Conservation (phyloP, 768 basidiomycete genomes). For the Mrakia blollopis region DNA sequence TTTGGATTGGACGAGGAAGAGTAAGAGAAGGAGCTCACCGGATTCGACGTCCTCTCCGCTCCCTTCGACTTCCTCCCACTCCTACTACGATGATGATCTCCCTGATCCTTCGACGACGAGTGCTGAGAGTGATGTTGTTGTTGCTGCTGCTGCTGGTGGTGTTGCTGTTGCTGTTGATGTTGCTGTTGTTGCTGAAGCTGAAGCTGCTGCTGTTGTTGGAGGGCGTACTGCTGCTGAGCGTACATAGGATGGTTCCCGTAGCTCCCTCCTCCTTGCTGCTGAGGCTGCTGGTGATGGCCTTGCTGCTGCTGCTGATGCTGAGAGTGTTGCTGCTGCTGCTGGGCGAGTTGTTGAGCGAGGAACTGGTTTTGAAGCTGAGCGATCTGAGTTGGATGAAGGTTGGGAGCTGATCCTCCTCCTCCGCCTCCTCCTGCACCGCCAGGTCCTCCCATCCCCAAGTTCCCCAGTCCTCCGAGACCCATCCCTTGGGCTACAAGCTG, state of each 20-base stretch:
- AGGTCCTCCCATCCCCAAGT: background rate
- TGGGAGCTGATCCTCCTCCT: background rate
- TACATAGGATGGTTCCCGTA: constrained; percentile 29
- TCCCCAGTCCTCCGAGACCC: background rate
- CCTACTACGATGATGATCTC: constrained; percentile 8
- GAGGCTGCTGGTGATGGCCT: constrained; percentile 18
- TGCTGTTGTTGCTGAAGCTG: background rate
- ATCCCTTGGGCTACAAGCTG: background rate
- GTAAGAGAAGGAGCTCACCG: too few relatives aligned
- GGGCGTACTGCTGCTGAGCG: background rate
- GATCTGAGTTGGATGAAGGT: background rate
- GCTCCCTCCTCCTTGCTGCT: constrained; percentile 21
- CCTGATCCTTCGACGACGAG: too few relatives aligned
- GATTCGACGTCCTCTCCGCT: background rate
- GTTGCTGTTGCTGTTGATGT: background rate
- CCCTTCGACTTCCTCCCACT: constrained; percentile 10
- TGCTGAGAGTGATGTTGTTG: background rate
- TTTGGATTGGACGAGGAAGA: background rate
- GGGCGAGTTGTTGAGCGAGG: background rate
- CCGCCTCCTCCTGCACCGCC: too few relatives aligned
- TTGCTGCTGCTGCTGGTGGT: background rate
- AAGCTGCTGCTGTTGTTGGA: constrained; percentile 22
- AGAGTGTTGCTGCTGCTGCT: constrained; percentile 8
- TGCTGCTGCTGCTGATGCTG: constrained; percentile 21
- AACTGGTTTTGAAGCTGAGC: constrained; percentile 1